Conservation (phyloP, 1,284 basidiomycete genomes). For the Naganishia sp. region DNA sequence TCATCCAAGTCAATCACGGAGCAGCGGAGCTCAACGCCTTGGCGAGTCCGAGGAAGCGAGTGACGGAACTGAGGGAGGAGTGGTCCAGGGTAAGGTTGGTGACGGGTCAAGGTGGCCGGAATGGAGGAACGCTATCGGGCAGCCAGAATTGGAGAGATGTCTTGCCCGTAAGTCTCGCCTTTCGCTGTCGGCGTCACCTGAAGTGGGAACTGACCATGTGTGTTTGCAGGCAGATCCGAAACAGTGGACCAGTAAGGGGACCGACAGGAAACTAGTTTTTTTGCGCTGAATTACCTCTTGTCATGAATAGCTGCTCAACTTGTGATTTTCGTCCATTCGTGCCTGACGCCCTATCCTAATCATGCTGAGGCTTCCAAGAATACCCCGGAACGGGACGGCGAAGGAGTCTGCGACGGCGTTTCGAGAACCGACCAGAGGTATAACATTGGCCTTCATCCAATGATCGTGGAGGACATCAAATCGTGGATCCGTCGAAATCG, state of each 20-base stretch:
- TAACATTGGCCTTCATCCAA: constrained; percentile 1
- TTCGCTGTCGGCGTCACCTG: not conserved
- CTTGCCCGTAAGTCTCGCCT: no score
- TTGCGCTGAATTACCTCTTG: not conserved
- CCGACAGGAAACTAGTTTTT: not conserved
- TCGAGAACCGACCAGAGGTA: not conserved
- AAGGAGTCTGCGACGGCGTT: not conserved
- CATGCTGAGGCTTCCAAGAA: not conserved
- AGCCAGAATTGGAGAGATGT: no score
- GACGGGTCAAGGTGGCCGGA: no score
- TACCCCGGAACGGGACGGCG: not conserved
- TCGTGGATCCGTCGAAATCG: constrained; percentile 19
- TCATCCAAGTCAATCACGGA: not conserved
- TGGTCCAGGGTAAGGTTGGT: not conserved
- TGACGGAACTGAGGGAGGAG: constrained; percentile 5
- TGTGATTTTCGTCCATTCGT: not conserved
- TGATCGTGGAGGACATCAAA: constrained; percentile 25
- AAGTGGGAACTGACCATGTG: no score
- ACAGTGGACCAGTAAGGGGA: constrained; percentile 28
- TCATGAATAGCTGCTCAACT: not conserved
- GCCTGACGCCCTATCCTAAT: not conserved
- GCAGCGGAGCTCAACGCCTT: not conserved
- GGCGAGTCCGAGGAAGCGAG: constrained; percentile 23
- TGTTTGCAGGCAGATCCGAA: constrained; percentile 16
- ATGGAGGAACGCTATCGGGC: no score